Percentiles rank a stretch among this genome's conserved stretches.
phyloP scores from a whole-genome alignment of 768 basidiomycete genomes.

The Cubamyces sp. region DNA sequence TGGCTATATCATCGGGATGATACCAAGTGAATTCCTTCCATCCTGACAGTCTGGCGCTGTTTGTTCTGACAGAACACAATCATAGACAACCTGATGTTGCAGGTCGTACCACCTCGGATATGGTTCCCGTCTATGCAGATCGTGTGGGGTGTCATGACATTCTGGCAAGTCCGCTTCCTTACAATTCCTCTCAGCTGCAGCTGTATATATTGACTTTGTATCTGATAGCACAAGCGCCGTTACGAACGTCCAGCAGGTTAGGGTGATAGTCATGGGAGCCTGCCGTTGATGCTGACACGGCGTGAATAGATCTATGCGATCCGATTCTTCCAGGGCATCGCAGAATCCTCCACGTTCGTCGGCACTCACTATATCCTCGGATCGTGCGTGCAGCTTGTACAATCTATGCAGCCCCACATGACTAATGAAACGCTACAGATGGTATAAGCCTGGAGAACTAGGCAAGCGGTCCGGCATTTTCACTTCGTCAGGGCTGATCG shows the following conservation, averaged over 20 bases:
- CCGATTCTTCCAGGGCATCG: conserved; percentile 73
- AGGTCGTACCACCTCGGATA: conserved; percentile 62
- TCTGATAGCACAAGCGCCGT: conserved; percentile 55
- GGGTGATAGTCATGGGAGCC: not conserved
- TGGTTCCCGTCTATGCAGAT: conserved; percentile 72
- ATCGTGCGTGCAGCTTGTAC: conserved; percentile 48
- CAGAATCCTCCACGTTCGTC: conserved; percentile 77
- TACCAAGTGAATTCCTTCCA: conserved; percentile 52
- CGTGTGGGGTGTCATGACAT: conserved; percentile 67
- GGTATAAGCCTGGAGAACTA: conserved; percentile 73
- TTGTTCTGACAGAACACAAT: not conserved
- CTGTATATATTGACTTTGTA: not conserved
- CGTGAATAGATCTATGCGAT: conserved; percentile 62
- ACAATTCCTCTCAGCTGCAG: not conserved
- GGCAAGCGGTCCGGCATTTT: conserved; percentile 77
- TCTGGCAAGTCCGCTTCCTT: conserved; percentile 48
- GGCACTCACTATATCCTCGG: conserved; percentile 76
- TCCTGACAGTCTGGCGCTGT: not conserved
- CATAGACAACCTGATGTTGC: conserved; percentile 67
- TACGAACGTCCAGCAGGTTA: conserved; percentile 58
- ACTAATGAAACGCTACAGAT: conserved; percentile 39
- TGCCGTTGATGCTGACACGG: not conserved
- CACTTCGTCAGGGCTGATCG: conserved; percentile 62
- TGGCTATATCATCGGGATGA: conserved; percentile 77
- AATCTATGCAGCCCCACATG: not conserved